Evolutionary conservation across 805 yeast species (phyloP).

Genomic region (Candida railenensis): DNA sequence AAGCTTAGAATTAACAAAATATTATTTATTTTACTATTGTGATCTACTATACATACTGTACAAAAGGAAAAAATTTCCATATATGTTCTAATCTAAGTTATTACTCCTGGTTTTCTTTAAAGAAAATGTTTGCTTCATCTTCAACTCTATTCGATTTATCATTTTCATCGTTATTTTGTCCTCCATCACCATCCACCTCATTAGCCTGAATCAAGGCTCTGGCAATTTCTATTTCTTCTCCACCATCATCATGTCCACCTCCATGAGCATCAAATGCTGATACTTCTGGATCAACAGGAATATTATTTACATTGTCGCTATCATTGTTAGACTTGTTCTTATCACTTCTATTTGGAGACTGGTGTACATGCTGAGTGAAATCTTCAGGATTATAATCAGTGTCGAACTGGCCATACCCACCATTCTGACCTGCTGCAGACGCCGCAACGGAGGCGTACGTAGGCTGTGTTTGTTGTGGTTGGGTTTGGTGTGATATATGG

Average conservation of each 20-base stretch:
- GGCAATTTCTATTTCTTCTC: slow-evolving; percentile 64
- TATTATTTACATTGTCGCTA: slow-evolving; percentile 30
- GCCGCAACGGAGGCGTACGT: slow-evolving; percentile 37
- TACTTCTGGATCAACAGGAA: slow-evolving; percentile 62
- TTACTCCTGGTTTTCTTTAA: slow-evolving; percentile 12
- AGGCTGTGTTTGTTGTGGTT: slow-evolving; percentile 12
- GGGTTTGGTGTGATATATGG: slow-evolving; percentile 8
- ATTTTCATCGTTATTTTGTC: slow-evolving; percentile 4
- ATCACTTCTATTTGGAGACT: slow-evolving; percentile 6
- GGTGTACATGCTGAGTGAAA: slow-evolving; percentile 3
- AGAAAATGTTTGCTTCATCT: slow-evolving; percentile 19
- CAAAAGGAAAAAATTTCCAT: not conserved
- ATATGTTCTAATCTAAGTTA: no score
- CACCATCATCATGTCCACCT: slow-evolving; percentile 34
- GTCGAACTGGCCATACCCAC: slow-evolving; percentile 13
- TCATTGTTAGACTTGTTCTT: slow-evolving; percentile 10
- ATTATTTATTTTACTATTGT: not conserved
- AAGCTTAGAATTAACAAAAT: no score
- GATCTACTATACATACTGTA: slow-evolving; percentile 4
- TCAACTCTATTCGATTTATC: slow-evolving; percentile 7
- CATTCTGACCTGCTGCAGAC: slow-evolving; percentile 23
- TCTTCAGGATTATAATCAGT: slow-evolving; percentile 12
- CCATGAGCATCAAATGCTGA: slow-evolving; percentile 41
- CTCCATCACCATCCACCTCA: slow-evolving; percentile 24
- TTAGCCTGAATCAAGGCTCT: slow-evolving; percentile 64